Percentiles rank a stretch among this genome's conserved stretches.
phyloP scores from a whole-genome alignment of 805 yeast species.

The Wickerhamiella lipophila region DNA sequence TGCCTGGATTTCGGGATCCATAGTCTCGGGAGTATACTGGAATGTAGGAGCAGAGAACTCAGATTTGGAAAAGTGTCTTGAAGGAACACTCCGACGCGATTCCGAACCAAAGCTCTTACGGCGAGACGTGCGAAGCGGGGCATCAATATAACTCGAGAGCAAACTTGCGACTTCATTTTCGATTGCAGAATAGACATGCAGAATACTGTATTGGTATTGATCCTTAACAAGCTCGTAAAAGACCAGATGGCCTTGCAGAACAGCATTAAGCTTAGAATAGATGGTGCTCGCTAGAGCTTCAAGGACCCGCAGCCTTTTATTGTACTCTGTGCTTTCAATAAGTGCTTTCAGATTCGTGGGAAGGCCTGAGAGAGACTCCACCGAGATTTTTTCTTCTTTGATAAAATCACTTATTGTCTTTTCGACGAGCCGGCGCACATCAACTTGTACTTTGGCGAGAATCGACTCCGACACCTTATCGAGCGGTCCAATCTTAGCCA shows the following conservation, averaged over 20 bases:
- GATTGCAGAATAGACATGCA: conserved; percentile 35
- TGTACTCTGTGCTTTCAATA: conserved; percentile 14
- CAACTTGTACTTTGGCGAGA: conserved; percentile 43
- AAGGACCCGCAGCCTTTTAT: conserved; percentile 36
- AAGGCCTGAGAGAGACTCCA: conserved; percentile 4
- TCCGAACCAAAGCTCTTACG: conserved; percentile 4
- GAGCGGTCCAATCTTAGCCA: conserved; percentile 48
- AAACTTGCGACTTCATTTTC: conserved; percentile 30
- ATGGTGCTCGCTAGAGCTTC: conserved; percentile 60
- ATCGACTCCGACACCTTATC: conserved; percentile 45
- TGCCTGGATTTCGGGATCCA: conserved; percentile 23
- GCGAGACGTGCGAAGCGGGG: conserved; percentile 9
- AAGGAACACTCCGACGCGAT: neutral
- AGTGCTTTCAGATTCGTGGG: conserved; percentile 17
- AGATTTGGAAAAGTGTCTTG: conserved; percentile 6
- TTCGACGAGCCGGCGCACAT: conserved; percentile 49
- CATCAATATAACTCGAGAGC: conserved; percentile 18
- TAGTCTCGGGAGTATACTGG: conserved; percentile 23
- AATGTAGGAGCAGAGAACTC: conserved; percentile 14
- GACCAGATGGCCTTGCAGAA: conserved; percentile 58
- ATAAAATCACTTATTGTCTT: conserved; percentile 54
- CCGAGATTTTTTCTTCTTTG: conserved; percentile 23
- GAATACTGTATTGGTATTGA: conserved; percentile 28
- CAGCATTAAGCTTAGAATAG: conserved; percentile 48
- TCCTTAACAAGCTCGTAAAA: conserved; percentile 40